Conservation (phyloP, 2,329 filamentous ascomycete genomes). For the Talaromyces islandicus region DNA sequence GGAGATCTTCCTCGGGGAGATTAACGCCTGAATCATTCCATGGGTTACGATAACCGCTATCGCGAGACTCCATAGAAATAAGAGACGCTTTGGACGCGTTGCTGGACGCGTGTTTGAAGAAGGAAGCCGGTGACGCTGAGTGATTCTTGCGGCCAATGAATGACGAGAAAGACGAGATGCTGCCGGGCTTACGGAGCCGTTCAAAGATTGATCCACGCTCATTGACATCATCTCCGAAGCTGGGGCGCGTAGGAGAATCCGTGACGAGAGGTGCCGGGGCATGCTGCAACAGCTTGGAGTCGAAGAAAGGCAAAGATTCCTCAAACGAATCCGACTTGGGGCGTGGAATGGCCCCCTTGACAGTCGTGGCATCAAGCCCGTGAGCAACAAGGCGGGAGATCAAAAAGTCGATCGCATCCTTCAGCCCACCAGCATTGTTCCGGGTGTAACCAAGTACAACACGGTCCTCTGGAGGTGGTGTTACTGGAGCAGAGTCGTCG, state of each 20-base stretch:
- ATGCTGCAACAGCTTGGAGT: conserved; percentile 92
- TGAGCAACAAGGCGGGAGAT: conserved; percentile 79
- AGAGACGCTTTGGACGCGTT: conserved; percentile 93
- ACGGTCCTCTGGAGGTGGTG: conserved; percentile 42
- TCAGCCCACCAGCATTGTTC: conserved; percentile 91
- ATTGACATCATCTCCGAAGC: conserved; percentile 73
- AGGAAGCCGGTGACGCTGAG: conserved; percentile 74
- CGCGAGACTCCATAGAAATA: conserved; percentile 90
- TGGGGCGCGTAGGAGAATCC: conserved; percentile 82
- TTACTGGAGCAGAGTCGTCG: conserved; percentile 34
- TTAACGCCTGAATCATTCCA: conserved; percentile 99
- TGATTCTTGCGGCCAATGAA: conserved; percentile 96
- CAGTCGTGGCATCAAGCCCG: conserved; percentile 77
- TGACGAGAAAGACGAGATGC: conserved; percentile 91
- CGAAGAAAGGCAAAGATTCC: conserved; percentile 92
- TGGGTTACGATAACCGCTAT: conserved; percentile 91
- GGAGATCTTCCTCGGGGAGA: conserved; percentile 74
- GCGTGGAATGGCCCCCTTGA: conserved; percentile 93
- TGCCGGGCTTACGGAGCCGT: conserved; percentile 86
- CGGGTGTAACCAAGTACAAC: conserved; percentile 81
- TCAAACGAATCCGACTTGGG: conserved; percentile 99
- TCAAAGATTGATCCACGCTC: conserved; percentile 83
- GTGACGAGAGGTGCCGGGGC: conserved; percentile 73
- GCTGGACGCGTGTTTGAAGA: conserved; percentile 87
- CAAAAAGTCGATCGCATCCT: conserved; percentile 93